Evolutionary conservation across 2,329 filamentous ascomycete species (phyloP).

Genomic region (Pseudogymnoascus sp.): DNA sequence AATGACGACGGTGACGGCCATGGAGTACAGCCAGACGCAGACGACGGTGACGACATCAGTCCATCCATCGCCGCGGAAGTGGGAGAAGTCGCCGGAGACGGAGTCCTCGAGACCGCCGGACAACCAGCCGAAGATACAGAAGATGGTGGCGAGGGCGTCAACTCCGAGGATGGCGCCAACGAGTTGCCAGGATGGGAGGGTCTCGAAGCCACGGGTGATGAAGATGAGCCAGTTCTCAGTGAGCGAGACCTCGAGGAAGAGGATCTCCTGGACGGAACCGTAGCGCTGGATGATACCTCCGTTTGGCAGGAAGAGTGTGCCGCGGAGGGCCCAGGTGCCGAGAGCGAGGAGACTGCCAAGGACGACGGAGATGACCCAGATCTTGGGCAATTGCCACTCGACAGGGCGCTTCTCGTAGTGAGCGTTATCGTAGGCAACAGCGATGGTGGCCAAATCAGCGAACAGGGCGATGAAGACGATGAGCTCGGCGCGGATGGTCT

Average conservation of each 20-base stretch:
- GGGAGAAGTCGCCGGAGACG: conserved; percentile 28
- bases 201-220: conserved; percentile 76
- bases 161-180: conserved; percentile 63
- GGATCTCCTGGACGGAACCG: conserved; percentile 65
- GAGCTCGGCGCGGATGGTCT: conserved; percentile 62
- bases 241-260: conserved; percentile 85
- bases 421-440: conserved; percentile 71
- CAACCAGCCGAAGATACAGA: conserved; percentile 69
- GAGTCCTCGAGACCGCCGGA: conserved; percentile 39
- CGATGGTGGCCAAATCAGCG: conserved; percentile 70
- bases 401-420: conserved; percentile 67
- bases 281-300: conserved; percentile 70
- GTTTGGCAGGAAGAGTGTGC: conserved; percentile 57
- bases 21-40: conserved; percentile 57
- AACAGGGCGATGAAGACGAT: conserved; percentile 75
- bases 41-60: conserved; percentile 52
- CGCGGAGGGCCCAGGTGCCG: conserved; percentile 66
- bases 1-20: conserved; percentile 56
- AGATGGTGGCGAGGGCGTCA: conserved; percentile 63
- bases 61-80: conserved; percentile 32
- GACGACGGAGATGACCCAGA: conserved; percentile 66
- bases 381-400: conserved; percentile 75
- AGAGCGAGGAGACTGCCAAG: conserved; percentile 60
- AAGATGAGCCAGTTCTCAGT: conserved; percentile 97
- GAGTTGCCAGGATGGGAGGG: conserved; percentile 67